Percentiles rank a stretch among this genome's conserved stretches.
These are phyloP conservation scores for Saccharomyces jurei DNA, from an alignment of 805 yeast species.

Conservation along the genomic window DNA sequence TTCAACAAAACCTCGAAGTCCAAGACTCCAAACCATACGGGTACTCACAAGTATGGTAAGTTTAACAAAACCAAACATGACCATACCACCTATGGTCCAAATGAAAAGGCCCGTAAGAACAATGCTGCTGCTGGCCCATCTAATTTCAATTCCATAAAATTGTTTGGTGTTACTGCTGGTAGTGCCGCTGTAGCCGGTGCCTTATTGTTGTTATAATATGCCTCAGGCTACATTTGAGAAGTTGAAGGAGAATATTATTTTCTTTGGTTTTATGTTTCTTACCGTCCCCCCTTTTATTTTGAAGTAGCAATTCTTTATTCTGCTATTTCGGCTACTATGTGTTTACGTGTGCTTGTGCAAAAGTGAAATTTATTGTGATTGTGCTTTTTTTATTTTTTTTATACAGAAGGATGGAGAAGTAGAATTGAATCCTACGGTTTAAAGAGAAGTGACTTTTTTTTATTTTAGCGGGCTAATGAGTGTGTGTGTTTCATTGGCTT, in stretches of 20 bases:
- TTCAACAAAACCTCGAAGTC: constrained; percentile 35
- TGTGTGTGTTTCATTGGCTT: background rate
- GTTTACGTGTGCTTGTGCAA: background rate
- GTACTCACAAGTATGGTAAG: constrained; percentile 51
- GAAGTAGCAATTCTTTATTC: background rate
- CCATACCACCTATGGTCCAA: constrained; percentile 17
- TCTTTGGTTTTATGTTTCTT: background rate
- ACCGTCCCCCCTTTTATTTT: background rate
- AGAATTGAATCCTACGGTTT: background rate
- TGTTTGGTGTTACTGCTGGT: constrained; percentile 32
- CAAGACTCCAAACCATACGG: constrained; percentile 31
- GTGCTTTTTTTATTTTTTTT: background rate
- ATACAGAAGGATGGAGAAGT: background rate
- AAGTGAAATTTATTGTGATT: background rate
- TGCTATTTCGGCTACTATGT: constrained; percentile 2
- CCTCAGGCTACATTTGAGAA: background rate
- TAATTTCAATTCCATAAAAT: constrained; percentile 16
- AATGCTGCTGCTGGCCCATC: constrained; percentile 16
- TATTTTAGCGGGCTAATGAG: background rate
- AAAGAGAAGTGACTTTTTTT: background rate
- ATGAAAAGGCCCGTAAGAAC: constrained; percentile 9
- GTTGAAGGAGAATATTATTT: background rate
- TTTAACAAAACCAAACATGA: constrained; percentile 34
- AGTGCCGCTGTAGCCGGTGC: constrained; percentile 46
- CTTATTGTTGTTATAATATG: constrained; percentile 36